Percentiles rank a stretch among this genome's conserved stretches.
Conservation (phyloP, 1,139 yeast species). For the Eremothecium coryli region DNA sequence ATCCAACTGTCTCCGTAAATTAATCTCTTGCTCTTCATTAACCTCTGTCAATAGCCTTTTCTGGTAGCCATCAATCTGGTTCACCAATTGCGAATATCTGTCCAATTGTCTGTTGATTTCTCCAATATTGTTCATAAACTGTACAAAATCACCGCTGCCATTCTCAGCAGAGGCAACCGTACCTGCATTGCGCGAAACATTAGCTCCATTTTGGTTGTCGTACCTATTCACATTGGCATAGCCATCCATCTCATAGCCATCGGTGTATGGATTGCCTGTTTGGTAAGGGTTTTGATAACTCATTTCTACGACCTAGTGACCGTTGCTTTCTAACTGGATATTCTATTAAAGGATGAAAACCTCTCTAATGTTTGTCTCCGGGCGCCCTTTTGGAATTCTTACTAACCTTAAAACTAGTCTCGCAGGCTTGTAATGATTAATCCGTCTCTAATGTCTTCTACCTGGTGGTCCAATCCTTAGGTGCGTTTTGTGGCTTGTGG, state of each 20-base stretch:
- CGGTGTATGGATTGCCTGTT: conserved; percentile 13
- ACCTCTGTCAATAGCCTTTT: conserved; percentile 76
- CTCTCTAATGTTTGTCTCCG: too few relatives aligned
- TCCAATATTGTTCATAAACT: conserved; percentile 76
- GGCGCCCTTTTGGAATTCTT: too few relatives aligned
- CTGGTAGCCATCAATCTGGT: conserved; percentile 74
- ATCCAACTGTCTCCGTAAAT: conserved; percentile 69
- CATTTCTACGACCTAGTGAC: too few relatives aligned
- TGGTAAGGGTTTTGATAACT: conserved; percentile 16
- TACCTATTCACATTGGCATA: conserved; percentile 5
- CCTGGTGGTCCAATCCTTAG: too few relatives aligned
- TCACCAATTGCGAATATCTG: conserved; percentile 69
- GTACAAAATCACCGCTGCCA: conserved; percentile 48
- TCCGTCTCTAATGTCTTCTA: too few relatives aligned
- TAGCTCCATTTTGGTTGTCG: conserved; percentile 2
- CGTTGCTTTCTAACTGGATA: too few relatives aligned
- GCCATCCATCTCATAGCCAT: conserved; percentile 13
- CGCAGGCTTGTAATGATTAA: too few relatives aligned
- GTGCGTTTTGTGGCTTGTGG: too few relatives aligned
- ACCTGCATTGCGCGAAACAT: too few relatives aligned
- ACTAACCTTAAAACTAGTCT: too few relatives aligned
- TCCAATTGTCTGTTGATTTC: conserved; percentile 72
- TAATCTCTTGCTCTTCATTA: conserved; percentile 67
- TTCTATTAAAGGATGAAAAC: too few relatives aligned
- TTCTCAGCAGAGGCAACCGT: conserved; percentile 7